Base-by-base conservation (phyloP, 2,329 filamentous ascomycete species). In the Pseudogymnoascus sp. region DNA sequence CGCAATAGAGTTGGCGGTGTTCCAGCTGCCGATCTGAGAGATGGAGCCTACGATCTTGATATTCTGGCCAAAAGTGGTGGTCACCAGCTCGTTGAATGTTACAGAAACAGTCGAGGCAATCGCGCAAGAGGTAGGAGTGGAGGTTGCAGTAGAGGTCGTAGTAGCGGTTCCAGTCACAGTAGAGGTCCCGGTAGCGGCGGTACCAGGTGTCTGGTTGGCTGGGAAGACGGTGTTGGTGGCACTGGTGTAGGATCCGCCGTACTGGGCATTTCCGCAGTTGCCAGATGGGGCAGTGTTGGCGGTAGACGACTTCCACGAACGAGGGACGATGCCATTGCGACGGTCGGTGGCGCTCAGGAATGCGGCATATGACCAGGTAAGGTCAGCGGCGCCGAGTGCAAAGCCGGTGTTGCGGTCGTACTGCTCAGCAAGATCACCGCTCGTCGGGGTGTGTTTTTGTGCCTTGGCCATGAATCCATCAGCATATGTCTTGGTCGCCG, bases 311-410 rank as follows among this genome's bases (percentile, higher is more conserved):
- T 78, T 77, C 85, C 86, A 89, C 6, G 82, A 80, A 0, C 78
- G 75, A 1, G 85, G 84, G 6, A 85, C 73, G 12, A 81, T 69
- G 19, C 79, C 80, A 55, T 79, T 78, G 55, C 86, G 81, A 38
- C 86, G 81, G 49, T 79, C 79, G 23, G 78, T 75, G 19, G 82
- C 82, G 0, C 86, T 87, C 59, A 91, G 75, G 72, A 91, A 86
- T 0, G 87, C 80, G 1, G 87, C 86, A 67, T 90, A 90, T 0
- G 86, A 89, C 87, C 87, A 90, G 3, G 87, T 90, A 29, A 90
- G 76, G 66, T 91, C 85, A 16, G 77, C 74, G 1, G 88, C 88
- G 91, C 8, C 3, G 31, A 33, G 31, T 11, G 31, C 29, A 31
- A 31, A 31, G 29, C 29, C 29, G 29, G 31, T 33, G 31, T 33